Evolutionary conservation across 345 rosid species (phyloP).

Genomic region (Moringa oleifera): DNA sequence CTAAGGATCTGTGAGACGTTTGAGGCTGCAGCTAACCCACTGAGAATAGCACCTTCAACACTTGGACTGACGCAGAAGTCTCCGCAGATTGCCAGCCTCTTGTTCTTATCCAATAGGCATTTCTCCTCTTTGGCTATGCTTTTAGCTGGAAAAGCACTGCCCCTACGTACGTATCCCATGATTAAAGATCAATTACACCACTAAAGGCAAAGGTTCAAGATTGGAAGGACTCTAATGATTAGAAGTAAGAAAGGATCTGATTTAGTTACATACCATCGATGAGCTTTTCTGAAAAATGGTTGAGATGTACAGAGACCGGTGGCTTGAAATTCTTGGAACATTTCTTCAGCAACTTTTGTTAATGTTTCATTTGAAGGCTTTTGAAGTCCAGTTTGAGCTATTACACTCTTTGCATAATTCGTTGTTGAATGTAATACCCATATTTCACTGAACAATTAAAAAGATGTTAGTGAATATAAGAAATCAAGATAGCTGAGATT

Average conservation of each 20-base stretch:
- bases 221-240: not conserved
- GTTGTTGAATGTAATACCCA: slow-evolving; percentile 80
- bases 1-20: slow-evolving; percentile 44
- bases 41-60: slow-evolving; percentile 78
- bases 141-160: slow-evolving; percentile 81
- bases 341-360: slow-evolving; percentile 50
- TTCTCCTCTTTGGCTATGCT: slow-evolving; percentile 64
- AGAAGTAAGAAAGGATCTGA: not conserved
- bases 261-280: slow-evolving; percentile 57
- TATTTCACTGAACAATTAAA: slow-evolving; percentile 43
- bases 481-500: not conserved
- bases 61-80: slow-evolving; percentile 82
- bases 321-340: slow-evolving; percentile 58
- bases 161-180: slow-evolving; percentile 36
- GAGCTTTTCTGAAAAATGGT: slow-evolving; percentile 80
- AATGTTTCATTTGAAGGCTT: slow-evolving; percentile 57
- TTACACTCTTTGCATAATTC: slow-evolving; percentile 50
- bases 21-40: slow-evolving; percentile 74
- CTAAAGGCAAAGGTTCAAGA: not conserved
- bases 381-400: slow-evolving; percentile 53
- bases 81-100: slow-evolving; percentile 67
- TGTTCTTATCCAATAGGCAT: slow-evolving; percentile 58
- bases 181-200: not conserved
- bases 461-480: not conserved
- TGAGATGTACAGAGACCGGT: slow-evolving; percentile 43